A percentile compares a stretch with the other conserved stretches of the same genome.
Conservation (phyloP, 805 yeast species). For the Lipomyces sp. region DNA sequence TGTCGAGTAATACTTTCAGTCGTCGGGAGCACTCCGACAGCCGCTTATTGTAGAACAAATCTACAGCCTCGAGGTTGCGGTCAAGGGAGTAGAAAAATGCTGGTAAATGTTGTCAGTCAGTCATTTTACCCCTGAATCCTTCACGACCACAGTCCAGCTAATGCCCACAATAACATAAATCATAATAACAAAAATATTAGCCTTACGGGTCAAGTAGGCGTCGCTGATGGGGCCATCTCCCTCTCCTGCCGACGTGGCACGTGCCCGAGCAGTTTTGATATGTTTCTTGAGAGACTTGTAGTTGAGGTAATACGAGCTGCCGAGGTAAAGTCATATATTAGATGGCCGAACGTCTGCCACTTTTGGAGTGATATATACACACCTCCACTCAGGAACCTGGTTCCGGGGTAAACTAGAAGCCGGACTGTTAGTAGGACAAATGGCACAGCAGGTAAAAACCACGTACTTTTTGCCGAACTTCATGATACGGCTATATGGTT, state of each 20-base stretch:
- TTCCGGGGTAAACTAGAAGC: conserved; percentile 61
- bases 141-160: background rate
- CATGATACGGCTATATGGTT: conserved; percentile 48
- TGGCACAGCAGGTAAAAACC: background rate
- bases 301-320: conserved; percentile 70
- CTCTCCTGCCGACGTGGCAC: conserved; percentile 27
- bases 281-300: conserved; percentile 82
- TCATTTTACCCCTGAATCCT: conserved; percentile 47
- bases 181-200: background rate
- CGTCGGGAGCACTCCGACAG: conserved; percentile 76
- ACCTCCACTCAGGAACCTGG: conserved; percentile 93
- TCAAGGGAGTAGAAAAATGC: conserved; percentile 79
- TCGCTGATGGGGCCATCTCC: conserved; percentile 30
- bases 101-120: conserved; percentile 45
- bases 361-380: conserved; percentile 20
- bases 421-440: background rate
- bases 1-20: conserved; percentile 50
- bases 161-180: too few species aligned
- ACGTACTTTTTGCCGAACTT: conserved; percentile 75
- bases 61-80: conserved; percentile 79
- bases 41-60: conserved; percentile 74
- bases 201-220: conserved; percentile 36
- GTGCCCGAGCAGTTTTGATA: conserved; percentile 61
- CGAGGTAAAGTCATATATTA: background rate
- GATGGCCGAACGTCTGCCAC: background rate